Percentiles rank a stretch among this genome's conserved stretches.
Conservation (phyloP, 306 rosid genomes). For the Glycyrrhiza uralensis region DNA sequence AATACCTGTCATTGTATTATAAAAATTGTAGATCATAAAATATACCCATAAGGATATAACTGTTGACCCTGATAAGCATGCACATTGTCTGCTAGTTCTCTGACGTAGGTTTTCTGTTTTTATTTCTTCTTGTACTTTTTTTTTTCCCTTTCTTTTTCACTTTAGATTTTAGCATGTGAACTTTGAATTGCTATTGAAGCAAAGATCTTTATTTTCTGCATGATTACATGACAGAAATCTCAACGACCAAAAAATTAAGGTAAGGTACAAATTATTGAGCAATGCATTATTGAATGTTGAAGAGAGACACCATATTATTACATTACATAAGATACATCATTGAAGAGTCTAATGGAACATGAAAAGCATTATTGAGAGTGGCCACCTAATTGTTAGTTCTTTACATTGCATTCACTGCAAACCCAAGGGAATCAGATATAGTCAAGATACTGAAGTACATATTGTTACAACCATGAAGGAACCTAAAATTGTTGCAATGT, state of each 20-base stretch:
- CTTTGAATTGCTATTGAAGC: conserved; percentile 31
- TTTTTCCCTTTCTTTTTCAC: not conserved
- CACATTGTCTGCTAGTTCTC: conserved; percentile 3
- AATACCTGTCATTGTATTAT: not conserved
- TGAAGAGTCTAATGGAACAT: conserved; percentile 33
- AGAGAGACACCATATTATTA: not conserved
- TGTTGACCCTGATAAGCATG: not conserved
- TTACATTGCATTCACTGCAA: not conserved
- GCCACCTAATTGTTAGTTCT: not conserved
- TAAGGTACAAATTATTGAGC: conserved; percentile 32
- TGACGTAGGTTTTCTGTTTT: not conserved
- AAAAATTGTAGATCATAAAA: not conserved
- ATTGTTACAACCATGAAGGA: not conserved
- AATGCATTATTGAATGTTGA: conserved; percentile 20
- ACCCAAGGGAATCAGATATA: not conserved
- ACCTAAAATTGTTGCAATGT: not conserved
- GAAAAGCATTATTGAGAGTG: conserved; percentile 31
- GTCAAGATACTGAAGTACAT: not conserved
- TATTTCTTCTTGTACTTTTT: not conserved
- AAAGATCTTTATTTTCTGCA: conserved; percentile 2
- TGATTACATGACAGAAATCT: conserved; percentile 30
- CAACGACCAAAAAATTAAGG: conserved; percentile 14
- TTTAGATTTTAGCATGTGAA: conserved; percentile 13
- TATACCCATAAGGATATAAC: not conserved
- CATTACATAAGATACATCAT: conserved; percentile 6